These are phyloP conservation scores for Grigorovia jiainica DNA, from an alignment of 805 yeast species.

Conservation along the genomic window DNA sequence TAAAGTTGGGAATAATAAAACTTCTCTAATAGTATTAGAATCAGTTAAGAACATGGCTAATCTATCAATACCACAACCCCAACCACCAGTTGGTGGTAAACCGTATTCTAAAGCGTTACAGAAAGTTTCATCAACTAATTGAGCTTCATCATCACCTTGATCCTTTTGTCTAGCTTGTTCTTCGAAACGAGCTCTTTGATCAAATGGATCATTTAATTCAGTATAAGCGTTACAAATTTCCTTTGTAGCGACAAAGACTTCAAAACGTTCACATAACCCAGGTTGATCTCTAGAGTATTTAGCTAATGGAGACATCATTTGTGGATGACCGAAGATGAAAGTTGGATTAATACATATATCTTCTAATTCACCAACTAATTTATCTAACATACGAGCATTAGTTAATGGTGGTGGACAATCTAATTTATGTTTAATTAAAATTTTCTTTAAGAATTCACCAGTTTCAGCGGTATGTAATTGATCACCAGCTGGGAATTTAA, in stretches of 20 bases:
- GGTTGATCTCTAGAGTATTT: slow-evolving; percentile 87
- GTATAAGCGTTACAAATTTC: slow-evolving; percentile 98
- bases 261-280: slow-evolving; percentile 96
- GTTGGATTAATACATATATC: slow-evolving; percentile 94
- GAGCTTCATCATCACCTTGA: slow-evolving; percentile 99
- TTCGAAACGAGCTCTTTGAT: slow-evolving; percentile 94
- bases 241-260: slow-evolving; percentile 96
- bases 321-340: slow-evolving; percentile 97
- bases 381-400: slow-evolving; percentile 97
- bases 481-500: slow-evolving; percentile 92
- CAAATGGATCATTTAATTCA: slow-evolving; percentile 97
- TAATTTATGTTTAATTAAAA: slow-evolving; percentile 68
- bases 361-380: slow-evolving; percentile 93
- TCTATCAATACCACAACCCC: slow-evolving; percentile 99
- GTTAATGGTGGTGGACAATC: slow-evolving; percentile 90
- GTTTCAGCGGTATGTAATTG: slow-evolving; percentile 91
- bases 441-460: slow-evolving; percentile 75
- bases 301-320: slow-evolving; percentile 99
- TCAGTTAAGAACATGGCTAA: slow-evolving; percentile 95
- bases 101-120: slow-evolving; percentile 97
- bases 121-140: slow-evolving; percentile 91
- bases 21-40: slow-evolving; percentile 96
- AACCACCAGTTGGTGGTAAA: slow-evolving; percentile 98
- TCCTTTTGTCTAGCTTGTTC: slow-evolving; percentile 98
- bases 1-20: slow-evolving; percentile 94